phyloP scores from a whole-genome alignment of 2,329 filamentous ascomycete species.

The Fusarium aywerte region DNA sequence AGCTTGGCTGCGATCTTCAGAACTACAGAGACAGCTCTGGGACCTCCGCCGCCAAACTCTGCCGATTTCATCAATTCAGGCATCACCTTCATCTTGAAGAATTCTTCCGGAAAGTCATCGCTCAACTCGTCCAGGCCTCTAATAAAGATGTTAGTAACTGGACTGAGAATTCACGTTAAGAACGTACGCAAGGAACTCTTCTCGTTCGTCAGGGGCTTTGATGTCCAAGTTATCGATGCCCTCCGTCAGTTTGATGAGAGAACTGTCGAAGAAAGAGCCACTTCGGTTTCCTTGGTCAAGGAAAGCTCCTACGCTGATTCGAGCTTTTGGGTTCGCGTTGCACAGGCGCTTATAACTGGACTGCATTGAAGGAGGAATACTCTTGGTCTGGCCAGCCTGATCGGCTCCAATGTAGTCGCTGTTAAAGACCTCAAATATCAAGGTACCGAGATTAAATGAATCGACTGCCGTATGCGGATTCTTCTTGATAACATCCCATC shows the following conservation, averaged over 20 bases:
- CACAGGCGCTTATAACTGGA: constrained; percentile 89
- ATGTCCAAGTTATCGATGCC: constrained; percentile 92
- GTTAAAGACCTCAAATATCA: constrained; percentile 94
- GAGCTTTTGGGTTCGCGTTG: constrained; percentile 88
- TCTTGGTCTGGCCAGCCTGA: constrained; percentile 86
- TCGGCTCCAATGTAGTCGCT: constrained; percentile 80
- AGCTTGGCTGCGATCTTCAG: constrained; percentile 92
- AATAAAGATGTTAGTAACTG: constrained; percentile 49
- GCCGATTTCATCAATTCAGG: constrained; percentile 97
- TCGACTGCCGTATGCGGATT: constrained; percentile 85
- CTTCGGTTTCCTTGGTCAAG: constrained; percentile 86
- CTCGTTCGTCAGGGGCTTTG: constrained; percentile 84
- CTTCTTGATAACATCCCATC: constrained; percentile 92
- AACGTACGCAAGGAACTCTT: constrained; percentile 78
- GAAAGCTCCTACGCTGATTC: constrained; percentile 85
- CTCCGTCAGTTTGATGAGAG: constrained; percentile 90
- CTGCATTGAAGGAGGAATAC: constrained; percentile 88
- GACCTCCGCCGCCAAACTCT: constrained; percentile 96
- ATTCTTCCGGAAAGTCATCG: constrained; percentile 96
- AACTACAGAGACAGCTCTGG: constrained; percentile 87
- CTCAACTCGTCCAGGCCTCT: constrained; percentile 84
- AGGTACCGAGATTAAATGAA: constrained; percentile 83
- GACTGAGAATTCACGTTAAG: too few species aligned
- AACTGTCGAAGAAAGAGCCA: constrained; percentile 91
- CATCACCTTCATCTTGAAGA: constrained; percentile 96